These are phyloP conservation scores for Gymnopilus dilepis DNA, from an alignment of 768 basidiomycete species.

Conservation along the genomic window DNA sequence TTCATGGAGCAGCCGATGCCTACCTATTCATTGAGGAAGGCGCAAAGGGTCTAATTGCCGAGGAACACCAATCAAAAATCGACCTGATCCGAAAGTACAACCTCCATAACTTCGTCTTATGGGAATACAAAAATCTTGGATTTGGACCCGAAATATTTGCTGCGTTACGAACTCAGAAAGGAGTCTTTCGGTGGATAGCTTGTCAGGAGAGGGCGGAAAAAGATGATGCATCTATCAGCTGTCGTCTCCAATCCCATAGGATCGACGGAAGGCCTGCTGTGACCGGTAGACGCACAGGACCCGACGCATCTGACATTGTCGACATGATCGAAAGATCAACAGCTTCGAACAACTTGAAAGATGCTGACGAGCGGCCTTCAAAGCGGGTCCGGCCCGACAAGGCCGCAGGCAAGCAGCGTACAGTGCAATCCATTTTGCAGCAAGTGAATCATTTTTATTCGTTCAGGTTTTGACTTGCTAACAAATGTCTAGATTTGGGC, in stretches of 20 bases:
- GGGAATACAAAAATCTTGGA: slow-evolving; percentile 9
- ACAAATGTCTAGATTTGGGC: too few relatives aligned
- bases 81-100: neutral
- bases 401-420: too few relatives aligned
- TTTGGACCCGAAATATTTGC: neutral
- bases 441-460: too few relatives aligned
- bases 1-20: neutral
- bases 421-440: too few relatives aligned
- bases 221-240: neutral
- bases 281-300: neutral
- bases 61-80: neutral
- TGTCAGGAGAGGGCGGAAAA: slow-evolving; percentile 3
- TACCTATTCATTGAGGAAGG: neutral
- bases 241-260: neutral
- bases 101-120: neutral
- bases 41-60: neutral
- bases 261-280: neutral
- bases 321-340: too few relatives aligned
- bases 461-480: too few relatives aligned
- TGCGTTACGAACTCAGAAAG: neutral
- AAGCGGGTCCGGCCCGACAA: too few relatives aligned
- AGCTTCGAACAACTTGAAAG: too few relatives aligned
- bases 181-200: neutral
- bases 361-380: too few relatives aligned
- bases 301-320: too few relatives aligned